Evolutionary conservation across 192 early-diverging fungal species (phyloP).

Genomic region (Coemansia sp.): DNA sequence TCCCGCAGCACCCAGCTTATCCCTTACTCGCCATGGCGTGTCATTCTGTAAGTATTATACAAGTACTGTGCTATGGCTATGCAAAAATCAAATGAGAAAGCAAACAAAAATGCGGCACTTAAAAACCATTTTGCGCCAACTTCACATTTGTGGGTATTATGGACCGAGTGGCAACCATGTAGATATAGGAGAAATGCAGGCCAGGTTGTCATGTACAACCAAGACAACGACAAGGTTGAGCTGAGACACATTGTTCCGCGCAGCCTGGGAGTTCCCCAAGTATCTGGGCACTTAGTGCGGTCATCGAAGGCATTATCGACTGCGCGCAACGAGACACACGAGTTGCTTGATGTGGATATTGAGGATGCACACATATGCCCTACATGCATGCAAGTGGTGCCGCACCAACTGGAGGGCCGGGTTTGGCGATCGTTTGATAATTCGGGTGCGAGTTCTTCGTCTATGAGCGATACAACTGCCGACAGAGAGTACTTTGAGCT

Average conservation of each 20-base stretch:
- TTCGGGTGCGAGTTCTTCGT: constrained; percentile 2
- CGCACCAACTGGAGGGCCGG: constrained; percentile 1
- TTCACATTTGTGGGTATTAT: too few relatives aligned
- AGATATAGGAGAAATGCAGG: constrained; percentile 37
- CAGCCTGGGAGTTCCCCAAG: constrained; percentile 2
- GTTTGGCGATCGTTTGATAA: constrained; percentile 14
- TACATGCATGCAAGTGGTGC: constrained; percentile 26
- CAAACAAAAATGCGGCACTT: neutral
- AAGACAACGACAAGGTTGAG: constrained; percentile 56
- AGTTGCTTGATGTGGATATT: constrained; percentile 10
- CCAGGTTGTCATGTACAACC: constrained; percentile 71
- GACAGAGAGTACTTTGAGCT: constrained; percentile 48
- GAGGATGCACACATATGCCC: constrained; percentile 23
- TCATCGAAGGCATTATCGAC: constrained; percentile 12
- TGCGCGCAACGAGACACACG: neutral
- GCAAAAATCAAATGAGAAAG: neutral
- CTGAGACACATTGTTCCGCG: constrained; percentile 41
- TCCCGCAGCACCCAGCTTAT: constrained; percentile 39
- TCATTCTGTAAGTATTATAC: constrained; percentile 41
- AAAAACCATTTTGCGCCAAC: too few relatives aligned
- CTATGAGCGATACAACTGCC: constrained; percentile 7
- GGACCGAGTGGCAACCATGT: neutral
- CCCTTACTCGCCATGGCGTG: constrained; percentile 51
- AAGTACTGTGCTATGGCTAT: neutral
- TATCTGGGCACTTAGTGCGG: neutral